Percentiles rank a stretch among this genome's conserved stretches.
Conservation (phyloP, 176 grass and related monocot species). For the Oryza glumipatula region DNA sequence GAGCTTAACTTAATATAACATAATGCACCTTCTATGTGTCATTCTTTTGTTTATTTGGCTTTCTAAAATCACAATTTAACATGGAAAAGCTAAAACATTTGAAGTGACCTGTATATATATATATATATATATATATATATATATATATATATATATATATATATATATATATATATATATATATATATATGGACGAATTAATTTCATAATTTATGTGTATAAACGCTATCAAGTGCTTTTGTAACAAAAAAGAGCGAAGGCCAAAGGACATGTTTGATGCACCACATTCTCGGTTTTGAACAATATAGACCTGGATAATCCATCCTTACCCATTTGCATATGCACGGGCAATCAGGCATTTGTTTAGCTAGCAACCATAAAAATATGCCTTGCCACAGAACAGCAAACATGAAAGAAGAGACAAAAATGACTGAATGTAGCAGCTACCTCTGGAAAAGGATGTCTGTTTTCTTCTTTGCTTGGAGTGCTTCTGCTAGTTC, state of each 20-base stretch:
- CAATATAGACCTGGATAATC: not conserved
- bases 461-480: conserved; percentile 74
- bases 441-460: conserved; percentile 78
- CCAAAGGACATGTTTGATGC: too few species aligned
- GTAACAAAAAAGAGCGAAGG: too few species aligned
- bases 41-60: not conserved
- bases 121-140: not conserved
- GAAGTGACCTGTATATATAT: not conserved
- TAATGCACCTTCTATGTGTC: not conserved
- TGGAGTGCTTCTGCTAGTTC: conserved; percentile 90
- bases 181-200: not conserved
- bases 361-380: not conserved
- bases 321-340: not conserved
- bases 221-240: too few species aligned
- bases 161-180: not conserved
- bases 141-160: not conserved
- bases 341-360: not conserved
- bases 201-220: too few species aligned
- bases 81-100: not conserved
- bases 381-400: conserved; percentile 3
- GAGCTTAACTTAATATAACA: not conserved
- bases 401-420: conserved; percentile 9
- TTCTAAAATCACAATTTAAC: not conserved
- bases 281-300: not conserved
- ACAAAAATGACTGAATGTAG: not conserved